Evolutionary conservation across 306 rosid genomes (phyloP).

Genomic region (Bauhinia variegata): DNA sequence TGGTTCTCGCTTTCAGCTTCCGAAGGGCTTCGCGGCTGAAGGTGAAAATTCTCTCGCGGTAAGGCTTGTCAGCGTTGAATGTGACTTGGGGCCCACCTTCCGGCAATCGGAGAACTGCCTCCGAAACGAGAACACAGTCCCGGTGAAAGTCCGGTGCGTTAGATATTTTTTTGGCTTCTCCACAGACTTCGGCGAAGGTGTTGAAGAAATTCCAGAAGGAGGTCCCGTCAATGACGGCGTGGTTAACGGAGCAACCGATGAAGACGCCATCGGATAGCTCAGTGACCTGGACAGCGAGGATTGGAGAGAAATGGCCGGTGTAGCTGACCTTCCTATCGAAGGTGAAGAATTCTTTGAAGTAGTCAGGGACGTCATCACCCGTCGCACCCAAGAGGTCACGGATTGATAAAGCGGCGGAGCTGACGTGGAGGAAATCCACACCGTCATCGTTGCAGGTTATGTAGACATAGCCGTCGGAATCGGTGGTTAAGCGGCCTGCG

Average conservation of each 20-base stretch:
- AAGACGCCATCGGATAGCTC: constrained; percentile 77
- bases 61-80: constrained; percentile 58
- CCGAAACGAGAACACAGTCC: constrained; percentile 53
- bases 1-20: constrained; percentile 58
- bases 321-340: constrained; percentile 70
- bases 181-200: constrained; percentile 67
- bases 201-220: constrained; percentile 97
- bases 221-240: constrained; percentile 82
- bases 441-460: constrained; percentile 82
- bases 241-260: constrained; percentile 76
- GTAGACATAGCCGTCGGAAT: constrained; percentile 55
- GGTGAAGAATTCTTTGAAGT: constrained; percentile 61
- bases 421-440: constrained; percentile 63
- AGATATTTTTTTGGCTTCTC: constrained; percentile 37
- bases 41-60: constrained; percentile 71
- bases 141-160: constrained; percentile 67
- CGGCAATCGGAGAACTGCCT: constrained; percentile 64
- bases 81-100: constrained; percentile 72
- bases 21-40: constrained; percentile 72
- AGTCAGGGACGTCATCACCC: constrained; percentile 44
- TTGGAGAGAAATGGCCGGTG: constrained; percentile 63
- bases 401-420: constrained; percentile 29
- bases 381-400: constrained; percentile 58
- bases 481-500: constrained; percentile 79
- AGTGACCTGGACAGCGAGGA: constrained; percentile 75